phyloP scores from a whole-genome alignment of 106 monocot genomes.

The Alisma plantagoaquatica region DNA sequence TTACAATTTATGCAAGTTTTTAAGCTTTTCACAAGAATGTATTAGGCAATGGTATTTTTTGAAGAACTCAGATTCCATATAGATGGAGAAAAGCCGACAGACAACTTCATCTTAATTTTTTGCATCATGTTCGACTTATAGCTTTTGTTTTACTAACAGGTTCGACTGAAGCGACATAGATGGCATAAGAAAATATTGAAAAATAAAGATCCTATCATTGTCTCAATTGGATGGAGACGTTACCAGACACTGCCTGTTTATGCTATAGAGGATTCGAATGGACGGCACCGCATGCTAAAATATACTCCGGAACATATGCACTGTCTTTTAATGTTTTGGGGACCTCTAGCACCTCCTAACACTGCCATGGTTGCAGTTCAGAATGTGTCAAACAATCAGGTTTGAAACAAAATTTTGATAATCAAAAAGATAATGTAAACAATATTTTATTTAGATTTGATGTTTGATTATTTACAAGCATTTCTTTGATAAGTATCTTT shows the following conservation, averaged over 20 bases:
- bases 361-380: constrained; percentile 84
- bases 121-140: no score
- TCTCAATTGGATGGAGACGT: constrained; percentile 95
- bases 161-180: constrained; percentile 79
- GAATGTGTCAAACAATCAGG: constrained; percentile 79
- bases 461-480: no score
- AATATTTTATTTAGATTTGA: no score
- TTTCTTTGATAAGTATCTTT: no score
- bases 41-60: no score
- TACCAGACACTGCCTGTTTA: constrained; percentile 95
- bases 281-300: constrained; percentile 81
- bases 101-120: no score
- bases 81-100: no score
- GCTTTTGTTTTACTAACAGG: constrained; percentile 21
- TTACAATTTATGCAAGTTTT: no score
- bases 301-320: constrained; percentile 99
- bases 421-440: no score
- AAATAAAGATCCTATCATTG: constrained; percentile 81
- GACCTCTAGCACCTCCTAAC: constrained; percentile 91
- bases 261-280: constrained; percentile 87
- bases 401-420: no score
- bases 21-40: no score
- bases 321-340: constrained; percentile 95
- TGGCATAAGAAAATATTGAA: constrained; percentile 96
- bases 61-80: no score